Conservation (phyloP, 139 green algal species). For the Parachlorella kessleri region DNA sequence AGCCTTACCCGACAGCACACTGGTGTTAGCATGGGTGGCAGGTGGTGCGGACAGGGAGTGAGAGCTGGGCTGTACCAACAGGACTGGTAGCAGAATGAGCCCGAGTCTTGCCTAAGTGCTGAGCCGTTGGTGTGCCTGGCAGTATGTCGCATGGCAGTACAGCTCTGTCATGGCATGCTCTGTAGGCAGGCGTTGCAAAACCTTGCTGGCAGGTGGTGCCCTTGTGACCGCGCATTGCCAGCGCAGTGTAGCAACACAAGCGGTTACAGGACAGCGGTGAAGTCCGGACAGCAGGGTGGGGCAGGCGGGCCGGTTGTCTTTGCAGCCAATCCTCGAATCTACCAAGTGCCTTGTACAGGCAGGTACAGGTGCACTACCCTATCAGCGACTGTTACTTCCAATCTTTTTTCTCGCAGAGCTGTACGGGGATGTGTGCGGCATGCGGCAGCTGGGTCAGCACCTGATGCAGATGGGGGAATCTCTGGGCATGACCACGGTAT, state of each 20-base stretch:
- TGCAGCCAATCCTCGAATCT: too few species aligned
- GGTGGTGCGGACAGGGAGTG: neutral
- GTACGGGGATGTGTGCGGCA: conserved; percentile 13
- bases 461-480: conserved; percentile 22
- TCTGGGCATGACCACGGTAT: conserved; percentile 15
- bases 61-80: neutral
- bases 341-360: too few species aligned
- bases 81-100: too few species aligned
- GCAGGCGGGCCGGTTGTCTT: too few species aligned
- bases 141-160: neutral
- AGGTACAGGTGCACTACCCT: too few species aligned
- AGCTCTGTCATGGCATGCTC: neutral
- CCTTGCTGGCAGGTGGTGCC: too few species aligned
- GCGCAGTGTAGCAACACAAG: too few species aligned
- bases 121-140: neutral
- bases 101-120: neutral
- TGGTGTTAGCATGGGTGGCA: neutral
- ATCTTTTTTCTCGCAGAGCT: neutral
- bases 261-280: too few species aligned
- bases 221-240: too few species aligned
- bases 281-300: too few species aligned
- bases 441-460: neutral
- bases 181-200: neutral
- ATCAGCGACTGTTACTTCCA: too few species aligned
- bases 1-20: neutral